Base-by-base conservation (phyloP, 176 grass and related monocot species). In the Zizania latifolia region DNA sequence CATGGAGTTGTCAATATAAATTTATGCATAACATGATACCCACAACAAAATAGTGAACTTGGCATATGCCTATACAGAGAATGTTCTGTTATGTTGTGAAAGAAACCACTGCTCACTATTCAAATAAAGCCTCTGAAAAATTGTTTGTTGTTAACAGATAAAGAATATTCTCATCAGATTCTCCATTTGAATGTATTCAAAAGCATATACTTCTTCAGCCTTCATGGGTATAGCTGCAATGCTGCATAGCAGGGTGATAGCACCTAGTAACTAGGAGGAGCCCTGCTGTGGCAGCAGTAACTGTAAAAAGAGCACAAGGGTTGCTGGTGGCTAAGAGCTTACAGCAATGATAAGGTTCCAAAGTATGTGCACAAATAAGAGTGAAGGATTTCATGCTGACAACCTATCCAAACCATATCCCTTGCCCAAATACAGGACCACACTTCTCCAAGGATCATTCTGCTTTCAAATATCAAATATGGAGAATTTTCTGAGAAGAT, bases 141-240 rank as follows among this genome's bases (percentile, higher is more conserved):
- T 33, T 37, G 27, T 51, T 74, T 51, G 43, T 57, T 83, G 86
- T 88, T 80, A 88, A 84, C 81, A 74, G 75, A 75, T 88, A 88
- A 68, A 88, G 86, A 88, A 88, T 88, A 58, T 84, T 63, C 86
- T 75, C 86, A 84, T 88, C 45, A 88, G 70, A 88, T 88, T 88
- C 81, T 84, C 86, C 81, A 62, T 58, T 84, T 84, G 86, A 80
- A 12, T 80, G 41, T 46, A 56, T 79, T 22, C 55, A 62, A 57
- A 48, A 69, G 48, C 75, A 88, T 69, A 69, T 45, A 34, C 14
- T 13, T 24, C 39, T 30, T 77, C 70, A 64, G n/a, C 36, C 73
- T 75, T 75, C 14, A 17, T n/a, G 75, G 41, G 23, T 65, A 15
- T 54, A 81, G 43, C 45, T 29, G n/a, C n/a, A n/a, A n/a, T n/a